These are phyloP conservation scores for Cordyceps cicadae DNA, from an alignment of 2,329 filamentous ascomycete species.

Conservation along the genomic window DNA sequence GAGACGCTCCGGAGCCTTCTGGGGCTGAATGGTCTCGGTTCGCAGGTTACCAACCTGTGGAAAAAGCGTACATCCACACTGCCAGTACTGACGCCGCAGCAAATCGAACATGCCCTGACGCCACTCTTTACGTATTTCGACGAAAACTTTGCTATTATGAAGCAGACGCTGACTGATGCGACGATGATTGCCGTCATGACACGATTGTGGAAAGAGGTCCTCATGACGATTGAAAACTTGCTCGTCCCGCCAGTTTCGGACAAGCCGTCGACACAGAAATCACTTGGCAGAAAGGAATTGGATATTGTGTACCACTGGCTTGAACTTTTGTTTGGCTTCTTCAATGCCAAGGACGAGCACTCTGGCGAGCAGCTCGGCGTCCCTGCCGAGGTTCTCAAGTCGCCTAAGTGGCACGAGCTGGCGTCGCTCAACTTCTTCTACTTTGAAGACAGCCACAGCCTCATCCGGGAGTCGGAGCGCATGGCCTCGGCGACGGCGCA, in stretches of 20 bases:
- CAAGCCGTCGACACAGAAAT: constrained; percentile 79
- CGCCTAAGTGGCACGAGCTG: constrained; percentile 95
- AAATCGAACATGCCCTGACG: constrained; percentile 73
- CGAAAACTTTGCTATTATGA: constrained; percentile 99
- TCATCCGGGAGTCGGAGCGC: constrained; percentile 89
- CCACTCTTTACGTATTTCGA: constrained; percentile 92
- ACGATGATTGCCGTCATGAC: constrained; percentile 99
- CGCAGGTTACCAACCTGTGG: constrained; percentile 64
- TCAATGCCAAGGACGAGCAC: constrained; percentile 83
- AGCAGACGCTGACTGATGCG: constrained; percentile 83
- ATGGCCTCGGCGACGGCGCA: constrained; percentile 86
- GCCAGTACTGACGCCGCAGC: constrained; percentile 56
- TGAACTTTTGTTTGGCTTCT: constrained; percentile 83
- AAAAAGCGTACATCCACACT: constrained; percentile 48
- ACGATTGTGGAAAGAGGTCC: constrained; percentile 92
- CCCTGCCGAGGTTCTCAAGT: constrained; percentile 83
- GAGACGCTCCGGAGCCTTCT: constrained; percentile 70
- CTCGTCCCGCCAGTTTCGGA: constrained; percentile 91
- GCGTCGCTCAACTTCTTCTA: constrained; percentile 98
- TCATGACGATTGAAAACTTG: constrained; percentile 81
- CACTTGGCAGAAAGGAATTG: constrained; percentile 76
- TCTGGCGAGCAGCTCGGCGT: constrained; percentile 77
- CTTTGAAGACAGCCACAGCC: constrained; percentile 81
- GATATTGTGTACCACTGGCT: constrained; percentile 96
- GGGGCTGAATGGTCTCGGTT: constrained; percentile 59